Conservation (phyloP, 2,329 filamentous ascomycete genomes). For the Trichoderma semiorbis region DNA sequence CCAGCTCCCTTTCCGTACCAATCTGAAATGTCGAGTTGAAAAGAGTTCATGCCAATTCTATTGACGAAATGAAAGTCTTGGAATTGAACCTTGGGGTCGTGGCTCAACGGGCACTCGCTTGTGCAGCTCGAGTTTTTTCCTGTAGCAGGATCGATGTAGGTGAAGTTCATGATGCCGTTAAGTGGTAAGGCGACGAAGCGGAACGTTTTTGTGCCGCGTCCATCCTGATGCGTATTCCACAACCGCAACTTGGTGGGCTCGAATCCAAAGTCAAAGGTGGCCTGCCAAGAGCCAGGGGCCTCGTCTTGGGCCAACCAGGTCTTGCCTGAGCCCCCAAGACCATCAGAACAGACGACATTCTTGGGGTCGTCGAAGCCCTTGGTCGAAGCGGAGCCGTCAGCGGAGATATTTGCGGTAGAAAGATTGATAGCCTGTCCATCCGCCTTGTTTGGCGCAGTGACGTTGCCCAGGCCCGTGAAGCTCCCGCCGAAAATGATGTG, state of each 20-base stretch:
- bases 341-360: slow-evolving; percentile 75
- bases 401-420: slow-evolving; percentile 68
- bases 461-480: slow-evolving; percentile 85
- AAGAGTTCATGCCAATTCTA: slow-evolving; percentile 78
- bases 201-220: slow-evolving; percentile 83
- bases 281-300: slow-evolving; percentile 76
- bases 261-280: slow-evolving; percentile 78
- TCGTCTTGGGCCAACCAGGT: slow-evolving; percentile 77
- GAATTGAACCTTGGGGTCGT: slow-evolving; percentile 60
- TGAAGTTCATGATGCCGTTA: slow-evolving; percentile 93
- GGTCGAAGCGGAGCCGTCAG: slow-evolving; percentile 58
- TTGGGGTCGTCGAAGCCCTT: slow-evolving; percentile 69
- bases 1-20: slow-evolving; percentile 88
- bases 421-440: slow-evolving; percentile 83
- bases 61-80: slow-evolving; percentile 95
- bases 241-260: slow-evolving; percentile 81
- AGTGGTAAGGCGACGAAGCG: slow-evolving; percentile 81
- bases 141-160: slow-evolving; percentile 73
- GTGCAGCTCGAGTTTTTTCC: slow-evolving; percentile 71
- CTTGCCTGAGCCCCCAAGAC: slow-evolving; percentile 64
- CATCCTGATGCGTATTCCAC: slow-evolving; percentile 81
- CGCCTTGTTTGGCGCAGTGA: slow-evolving; percentile 61
- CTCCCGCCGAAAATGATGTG: slow-evolving; percentile 89
- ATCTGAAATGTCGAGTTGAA: slow-evolving; percentile 78
- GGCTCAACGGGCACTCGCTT: slow-evolving; percentile 77